Conservation (phyloP, 176 grass and related monocot species). For the sorghum (Sorghum bicolor) region DNA sequence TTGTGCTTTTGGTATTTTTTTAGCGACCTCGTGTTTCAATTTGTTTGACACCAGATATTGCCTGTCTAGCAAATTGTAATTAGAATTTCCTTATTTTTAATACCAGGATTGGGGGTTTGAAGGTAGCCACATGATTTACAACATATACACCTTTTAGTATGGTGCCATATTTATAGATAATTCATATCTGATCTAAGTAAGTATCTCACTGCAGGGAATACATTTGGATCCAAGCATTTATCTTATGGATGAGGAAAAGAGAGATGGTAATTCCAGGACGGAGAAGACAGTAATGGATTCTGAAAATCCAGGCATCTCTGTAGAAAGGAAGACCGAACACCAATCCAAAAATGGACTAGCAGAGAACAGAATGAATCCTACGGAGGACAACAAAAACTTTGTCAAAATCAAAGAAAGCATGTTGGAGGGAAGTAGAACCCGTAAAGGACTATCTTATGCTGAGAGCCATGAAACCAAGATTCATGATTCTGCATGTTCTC, state of each 20-base stretch:
- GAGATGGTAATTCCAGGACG: conserved; percentile 42
- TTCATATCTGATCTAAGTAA: background rate
- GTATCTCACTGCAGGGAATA: conserved; percentile 63
- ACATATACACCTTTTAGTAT: background rate
- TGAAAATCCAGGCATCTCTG: conserved; percentile 18
- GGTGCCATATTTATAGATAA: background rate
- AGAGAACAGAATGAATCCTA: conserved; percentile 13
- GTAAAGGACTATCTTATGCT: conserved; percentile 32
- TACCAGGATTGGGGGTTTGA: background rate
- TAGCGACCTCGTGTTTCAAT: background rate
- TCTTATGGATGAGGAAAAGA: conserved; percentile 91
- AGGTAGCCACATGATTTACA: background rate
- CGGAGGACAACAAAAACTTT: conserved; percentile 33
- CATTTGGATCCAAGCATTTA: conserved; percentile 99
- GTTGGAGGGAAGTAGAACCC: conserved; percentile 15
- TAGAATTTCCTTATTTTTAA: background rate
- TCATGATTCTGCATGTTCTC: conserved; percentile 15
- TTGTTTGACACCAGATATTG: conserved; percentile 8
- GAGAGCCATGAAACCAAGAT: conserved; percentile 16
- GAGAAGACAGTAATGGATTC: conserved; percentile 37
- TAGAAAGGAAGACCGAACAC: conserved; percentile 28
- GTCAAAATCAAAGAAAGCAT: conserved; percentile 33
- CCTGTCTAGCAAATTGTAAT: background rate
- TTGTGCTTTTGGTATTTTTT: background rate
- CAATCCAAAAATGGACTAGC: conserved; percentile 24